Conservation (phyloP, 192 early-diverging fungal genomes). For the Diversispora eburnea region DNA sequence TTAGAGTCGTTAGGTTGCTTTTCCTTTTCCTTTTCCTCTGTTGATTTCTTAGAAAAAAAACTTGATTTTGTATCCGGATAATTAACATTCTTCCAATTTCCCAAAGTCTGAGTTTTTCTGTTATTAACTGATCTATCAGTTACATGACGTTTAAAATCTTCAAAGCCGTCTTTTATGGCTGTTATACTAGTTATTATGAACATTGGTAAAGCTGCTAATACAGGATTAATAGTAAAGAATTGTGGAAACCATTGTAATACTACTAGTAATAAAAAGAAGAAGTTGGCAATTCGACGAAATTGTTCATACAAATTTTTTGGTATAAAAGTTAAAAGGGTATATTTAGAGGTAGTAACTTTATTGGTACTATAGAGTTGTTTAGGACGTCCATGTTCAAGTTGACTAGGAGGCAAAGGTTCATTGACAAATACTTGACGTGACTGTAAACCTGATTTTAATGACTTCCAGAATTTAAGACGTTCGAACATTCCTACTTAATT, state of each 20-base stretch:
- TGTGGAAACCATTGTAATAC: slow-evolving; percentile 70
- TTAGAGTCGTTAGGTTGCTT: neutral
- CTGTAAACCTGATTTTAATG: neutral
- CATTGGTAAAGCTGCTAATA: slow-evolving; percentile 77
- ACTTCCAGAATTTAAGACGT: slow-evolving; percentile 3
- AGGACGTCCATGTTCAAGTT: slow-evolving; percentile 57
- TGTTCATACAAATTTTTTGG: slow-evolving; percentile 96
- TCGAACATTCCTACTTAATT: neutral
- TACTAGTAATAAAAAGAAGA: slow-evolving; percentile 85
- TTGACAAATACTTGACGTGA: slow-evolving; percentile 63
- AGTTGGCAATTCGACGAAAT: slow-evolving; percentile 88
- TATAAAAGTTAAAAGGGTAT: slow-evolving; percentile 79
- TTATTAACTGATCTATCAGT: slow-evolving; percentile 78
- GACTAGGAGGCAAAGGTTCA: slow-evolving; percentile 52
- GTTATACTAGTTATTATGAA: slow-evolving; percentile 71
- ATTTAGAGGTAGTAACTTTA: slow-evolving; percentile 84
- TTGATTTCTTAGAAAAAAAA: neutral
- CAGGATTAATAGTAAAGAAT: slow-evolving; percentile 62
- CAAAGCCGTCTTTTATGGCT: slow-evolving; percentile 81
- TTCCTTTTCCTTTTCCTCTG: neutral
- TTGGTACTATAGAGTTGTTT: slow-evolving; percentile 63
- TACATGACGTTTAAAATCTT: slow-evolving; percentile 81
- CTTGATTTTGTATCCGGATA: neutral
- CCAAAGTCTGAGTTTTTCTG: slow-evolving; percentile 44
- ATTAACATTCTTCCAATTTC: slow-evolving; percentile 57